These are phyloP conservation scores for Deinandra increscens DNA, from an alignment of 129 eudicot species.

Conservation along the genomic window DNA sequence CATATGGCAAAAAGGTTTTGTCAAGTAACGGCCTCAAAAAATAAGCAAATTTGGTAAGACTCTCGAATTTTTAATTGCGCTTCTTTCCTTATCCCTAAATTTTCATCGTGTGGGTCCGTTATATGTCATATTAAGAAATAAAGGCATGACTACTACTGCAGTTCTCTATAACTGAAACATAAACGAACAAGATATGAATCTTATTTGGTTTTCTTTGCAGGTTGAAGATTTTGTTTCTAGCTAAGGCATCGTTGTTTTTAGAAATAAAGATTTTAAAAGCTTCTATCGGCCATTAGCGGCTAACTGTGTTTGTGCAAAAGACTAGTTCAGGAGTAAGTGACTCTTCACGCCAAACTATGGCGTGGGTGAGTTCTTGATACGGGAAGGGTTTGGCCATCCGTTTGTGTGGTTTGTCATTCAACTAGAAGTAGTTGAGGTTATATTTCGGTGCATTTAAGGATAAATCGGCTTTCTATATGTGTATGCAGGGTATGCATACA, in stretches of 20 bases:
- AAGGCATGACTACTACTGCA: background rate
- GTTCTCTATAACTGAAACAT: background rate
- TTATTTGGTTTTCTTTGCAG: conserved; percentile 21
- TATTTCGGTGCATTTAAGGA: conserved; percentile 25
- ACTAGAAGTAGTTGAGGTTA: conserved; percentile 27
- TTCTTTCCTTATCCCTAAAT: background rate
- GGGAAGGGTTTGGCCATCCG: conserved; percentile 26
- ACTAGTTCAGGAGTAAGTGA: conserved; percentile 29
- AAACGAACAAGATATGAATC: background rate
- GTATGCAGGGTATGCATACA: conserved; percentile 27
- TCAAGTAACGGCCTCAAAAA: conserved; percentile 53
- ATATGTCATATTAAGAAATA: background rate
- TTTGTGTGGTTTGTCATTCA: conserved; percentile 17
- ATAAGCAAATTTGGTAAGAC: conserved; percentile 33
- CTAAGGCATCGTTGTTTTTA: conserved; percentile 17
- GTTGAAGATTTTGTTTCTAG: conserved; percentile 23
- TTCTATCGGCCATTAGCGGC: conserved; percentile 14
- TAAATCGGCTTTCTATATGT: conserved; percentile 24
- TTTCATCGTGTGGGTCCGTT: background rate
- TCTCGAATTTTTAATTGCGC: background rate
- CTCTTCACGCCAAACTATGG: conserved; percentile 23
- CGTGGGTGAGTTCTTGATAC: conserved; percentile 22
- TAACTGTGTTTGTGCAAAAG: conserved; percentile 30
- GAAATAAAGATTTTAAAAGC: conserved; percentile 32
- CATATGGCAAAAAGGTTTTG: conserved; percentile 58